Conservation (phyloP, 352 stramenopile genomes). For the Phytophthora pseudosyringae region DNA sequence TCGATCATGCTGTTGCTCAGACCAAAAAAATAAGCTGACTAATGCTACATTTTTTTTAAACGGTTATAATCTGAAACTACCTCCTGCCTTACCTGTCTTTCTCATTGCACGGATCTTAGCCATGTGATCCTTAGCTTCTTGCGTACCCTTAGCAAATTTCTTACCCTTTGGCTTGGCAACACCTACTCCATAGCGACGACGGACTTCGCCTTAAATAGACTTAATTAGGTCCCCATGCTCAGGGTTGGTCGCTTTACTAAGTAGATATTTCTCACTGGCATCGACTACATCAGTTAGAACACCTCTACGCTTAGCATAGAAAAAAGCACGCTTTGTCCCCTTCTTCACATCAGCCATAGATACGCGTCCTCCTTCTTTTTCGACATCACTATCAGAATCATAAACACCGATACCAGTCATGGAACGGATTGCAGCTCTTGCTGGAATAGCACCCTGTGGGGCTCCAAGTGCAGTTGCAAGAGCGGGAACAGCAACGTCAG, state of each 20-base stretch:
- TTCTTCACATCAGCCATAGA: slow-evolving; percentile 10
- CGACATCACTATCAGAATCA: background rate
- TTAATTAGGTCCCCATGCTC: no score
- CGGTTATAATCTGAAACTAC: no score
- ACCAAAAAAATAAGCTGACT: slow-evolving; percentile 1
- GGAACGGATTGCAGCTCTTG: background rate
- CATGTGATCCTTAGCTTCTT: slow-evolving; percentile 16
- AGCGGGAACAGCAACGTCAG: slow-evolving; percentile 1
- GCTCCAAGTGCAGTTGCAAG: background rate
- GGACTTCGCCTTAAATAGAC: no score
- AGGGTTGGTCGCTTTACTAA: no score
- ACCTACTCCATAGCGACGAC: slow-evolving; percentile 11
- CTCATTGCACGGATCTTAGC: slow-evolving; percentile 2
- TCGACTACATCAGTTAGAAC: slow-evolving; percentile 15
- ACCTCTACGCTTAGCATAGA: slow-evolving; percentile 14
- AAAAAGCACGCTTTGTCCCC: slow-evolving; percentile 1
- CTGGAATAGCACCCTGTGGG: slow-evolving; percentile 9
- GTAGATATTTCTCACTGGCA: background rate
- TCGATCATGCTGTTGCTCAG: slow-evolving; percentile 19
- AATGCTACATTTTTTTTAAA: slow-evolving; percentile 5
- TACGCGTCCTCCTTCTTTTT: slow-evolving; percentile 1
- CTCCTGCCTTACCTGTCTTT: no score
- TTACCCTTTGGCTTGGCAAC: background rate
- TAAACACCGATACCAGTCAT: background rate
- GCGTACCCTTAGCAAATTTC: background rate